Evolutionary conservation across 129 eudicot genomes (phyloP), one percentile per base, ranked within the genome.

Genomic region (Flaveria robusta): DNA sequence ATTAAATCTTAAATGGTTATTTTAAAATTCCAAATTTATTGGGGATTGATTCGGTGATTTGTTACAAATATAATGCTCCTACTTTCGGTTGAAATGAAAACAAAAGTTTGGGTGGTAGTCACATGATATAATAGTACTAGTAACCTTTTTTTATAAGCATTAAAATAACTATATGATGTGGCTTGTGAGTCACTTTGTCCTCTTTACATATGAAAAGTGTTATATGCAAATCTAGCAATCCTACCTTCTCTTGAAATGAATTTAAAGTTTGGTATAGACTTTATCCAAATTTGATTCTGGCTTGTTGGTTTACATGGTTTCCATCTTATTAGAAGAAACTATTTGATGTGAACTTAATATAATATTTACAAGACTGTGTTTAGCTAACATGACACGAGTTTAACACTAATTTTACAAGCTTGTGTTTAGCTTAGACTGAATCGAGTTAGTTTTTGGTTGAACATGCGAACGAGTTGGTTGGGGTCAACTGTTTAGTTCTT

Each of bases 11-110:
- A 27, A 13, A 4, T 27, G 41, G 5, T 7, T 63, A 12, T 62
- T 5, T 4, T 15, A 34, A 26, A 8, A 60, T 11, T 56, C 64
- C 64, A 23, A 56, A 27, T 60, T 60, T 20, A 63, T 63, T 27
- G 43, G 68, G 68, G 68, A 63, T 13, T 63, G 68, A 29, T 27
- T 63, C n/a, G 20, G 42, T 62, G 39, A 62, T 59, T 24, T 24
- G 66, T 24, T 26, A n/a, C 19, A 60, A 3, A 60, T 11, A 58
- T 13, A 60, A 26, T 9, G 42, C 27, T 59, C 15, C 37, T 60
- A 60, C 41, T 60, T 26, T 4, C 19, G 41, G 19, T 13, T 26
- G 19, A 14, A 27, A 14, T 26, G 18, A 5, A 26, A 62, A 62
- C 68, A 62, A 62, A 62, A 13, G 43, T 29, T 63, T 27, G 20